These are phyloP conservation scores for Flueggea neowawraea DNA, from an alignment of 441 rosid species.

Conservation along the genomic window DNA sequence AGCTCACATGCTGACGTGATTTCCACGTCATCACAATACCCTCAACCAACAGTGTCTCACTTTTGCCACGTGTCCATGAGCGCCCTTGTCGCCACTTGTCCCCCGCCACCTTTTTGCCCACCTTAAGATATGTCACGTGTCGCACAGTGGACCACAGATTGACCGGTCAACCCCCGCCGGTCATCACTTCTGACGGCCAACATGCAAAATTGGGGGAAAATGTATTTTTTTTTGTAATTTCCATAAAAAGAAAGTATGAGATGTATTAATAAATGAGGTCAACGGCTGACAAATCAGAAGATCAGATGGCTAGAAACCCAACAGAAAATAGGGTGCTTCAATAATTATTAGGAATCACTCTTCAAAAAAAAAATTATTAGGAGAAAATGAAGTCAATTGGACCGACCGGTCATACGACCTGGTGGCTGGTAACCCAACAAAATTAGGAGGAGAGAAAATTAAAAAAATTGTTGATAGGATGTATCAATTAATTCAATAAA, in stretches of 20 bases:
- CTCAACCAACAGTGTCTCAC: slow-evolving; percentile 24
- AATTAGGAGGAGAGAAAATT: background rate
- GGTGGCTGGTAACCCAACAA: background rate
- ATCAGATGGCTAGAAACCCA: slow-evolving; percentile 16
- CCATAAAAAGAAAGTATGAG: no score
- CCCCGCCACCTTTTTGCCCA: slow-evolving; percentile 3
- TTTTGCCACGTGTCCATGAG: slow-evolving; percentile 35
- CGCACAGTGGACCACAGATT: slow-evolving; percentile 8
- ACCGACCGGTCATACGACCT: slow-evolving; percentile 3
- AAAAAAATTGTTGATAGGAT: background rate
- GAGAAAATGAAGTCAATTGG: slow-evolving; percentile 13
- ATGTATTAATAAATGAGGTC: background rate
- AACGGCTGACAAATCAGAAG: slow-evolving; percentile 1
- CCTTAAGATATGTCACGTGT: slow-evolving; percentile 23
- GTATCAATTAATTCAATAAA: no score
- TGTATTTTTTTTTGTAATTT: no score
- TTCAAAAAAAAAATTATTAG: no score
- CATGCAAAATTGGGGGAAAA: background rate
- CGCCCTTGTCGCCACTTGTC: slow-evolving; percentile 24
- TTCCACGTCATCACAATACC: slow-evolving; percentile 29
- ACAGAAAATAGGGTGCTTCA: background rate
- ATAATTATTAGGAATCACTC: background rate
- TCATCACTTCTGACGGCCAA: background rate
- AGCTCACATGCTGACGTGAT: slow-evolving; percentile 20
- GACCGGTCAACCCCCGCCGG: no score